phyloP scores from a whole-genome alignment of 768 basidiomycete genomes.

The Cyclocybe cylindracea region DNA sequence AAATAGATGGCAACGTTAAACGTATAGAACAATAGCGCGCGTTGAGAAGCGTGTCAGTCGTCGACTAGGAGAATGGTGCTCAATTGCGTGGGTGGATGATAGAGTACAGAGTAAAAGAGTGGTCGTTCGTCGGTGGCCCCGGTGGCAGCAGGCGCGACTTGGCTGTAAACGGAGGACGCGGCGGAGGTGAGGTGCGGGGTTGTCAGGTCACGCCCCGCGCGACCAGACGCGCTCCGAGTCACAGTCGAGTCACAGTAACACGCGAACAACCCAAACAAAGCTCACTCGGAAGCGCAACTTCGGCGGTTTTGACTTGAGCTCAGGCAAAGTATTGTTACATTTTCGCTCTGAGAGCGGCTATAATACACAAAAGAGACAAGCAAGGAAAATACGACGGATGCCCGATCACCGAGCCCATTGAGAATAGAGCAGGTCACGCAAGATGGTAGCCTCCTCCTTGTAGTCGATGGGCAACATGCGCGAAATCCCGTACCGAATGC shows the following conservation, averaged over 20 bases:
- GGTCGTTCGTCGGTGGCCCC: neutral
- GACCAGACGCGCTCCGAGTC: slow-evolving; percentile 22
- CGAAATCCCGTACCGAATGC: slow-evolving; percentile 82
- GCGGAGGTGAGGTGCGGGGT: slow-evolving; percentile 14
- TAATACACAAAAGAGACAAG: slow-evolving; percentile 3
- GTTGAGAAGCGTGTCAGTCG: neutral
- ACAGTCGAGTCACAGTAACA: too few species aligned
- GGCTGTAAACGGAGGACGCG: neutral
- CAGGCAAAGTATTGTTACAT: neutral
- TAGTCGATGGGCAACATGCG: slow-evolving; percentile 69
- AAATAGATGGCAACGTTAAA: neutral
- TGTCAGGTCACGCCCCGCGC: slow-evolving; percentile 13
- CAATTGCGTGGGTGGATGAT: neutral
- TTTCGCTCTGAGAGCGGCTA: neutral
- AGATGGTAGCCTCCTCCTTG: slow-evolving; percentile 58
- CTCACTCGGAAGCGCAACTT: neutral
- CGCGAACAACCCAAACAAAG: slow-evolving; percentile 18
- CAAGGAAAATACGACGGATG: neutral
- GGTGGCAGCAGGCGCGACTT: too few species aligned
- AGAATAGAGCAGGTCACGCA: slow-evolving; percentile 61
- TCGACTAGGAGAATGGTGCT: neutral
- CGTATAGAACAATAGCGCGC: neutral
- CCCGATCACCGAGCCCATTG: slow-evolving; percentile 51
- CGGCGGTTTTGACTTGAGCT: slow-evolving; percentile 9
- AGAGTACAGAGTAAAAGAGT: neutral